A percentile compares a stretch with the other conserved stretches of the same genome.
phyloP scores from a whole-genome alignment of 2,329 filamentous ascomycete genomes.

The Pseudonectria foliicola region DNA sequence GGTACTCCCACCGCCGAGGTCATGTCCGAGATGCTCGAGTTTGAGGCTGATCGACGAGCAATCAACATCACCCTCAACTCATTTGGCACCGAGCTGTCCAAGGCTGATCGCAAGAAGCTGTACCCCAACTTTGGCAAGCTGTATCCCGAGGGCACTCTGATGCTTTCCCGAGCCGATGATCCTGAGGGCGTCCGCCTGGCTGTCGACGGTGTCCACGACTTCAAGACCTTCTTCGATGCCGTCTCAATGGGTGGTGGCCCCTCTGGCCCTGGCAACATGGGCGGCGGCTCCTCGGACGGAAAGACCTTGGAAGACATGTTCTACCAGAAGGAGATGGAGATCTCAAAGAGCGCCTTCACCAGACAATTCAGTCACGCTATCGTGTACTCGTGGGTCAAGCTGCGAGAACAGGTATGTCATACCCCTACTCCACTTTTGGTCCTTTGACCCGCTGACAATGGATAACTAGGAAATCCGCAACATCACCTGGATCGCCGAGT shows the following conservation, averaged over 20 bases:
- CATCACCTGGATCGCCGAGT: slow-evolving; percentile 99
- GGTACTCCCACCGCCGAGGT: slow-evolving; percentile 87
- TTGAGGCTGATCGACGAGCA: slow-evolving; percentile 90
- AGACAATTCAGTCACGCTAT: slow-evolving; percentile 92
- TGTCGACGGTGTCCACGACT: slow-evolving; percentile 87
- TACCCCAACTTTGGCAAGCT: slow-evolving; percentile 89
- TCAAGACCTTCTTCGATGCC: slow-evolving; percentile 93
- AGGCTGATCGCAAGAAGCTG: slow-evolving; percentile 89
- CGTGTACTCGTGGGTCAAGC: slow-evolving; percentile 95
- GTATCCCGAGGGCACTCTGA: slow-evolving; percentile 88
- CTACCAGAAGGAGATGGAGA: slow-evolving; percentile 99
- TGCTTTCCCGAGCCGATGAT: slow-evolving; percentile 92
- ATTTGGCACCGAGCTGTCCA: slow-evolving; percentile 91
- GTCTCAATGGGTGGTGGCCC: slow-evolving; percentile 69
- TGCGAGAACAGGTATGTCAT: slow-evolving; percentile 80
- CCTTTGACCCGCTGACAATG: slow-evolving; percentile 22
- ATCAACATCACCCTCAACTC: slow-evolving; percentile 99
- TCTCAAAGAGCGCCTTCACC: slow-evolving; percentile 91
- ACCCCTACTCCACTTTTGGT: slow-evolving; percentile 1
- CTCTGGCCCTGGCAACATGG: slow-evolving; percentile 75
- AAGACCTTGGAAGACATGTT: slow-evolving; percentile 96
- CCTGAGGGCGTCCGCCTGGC: slow-evolving; percentile 88
- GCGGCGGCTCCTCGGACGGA: slow-evolving; percentile 69
- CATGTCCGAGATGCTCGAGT: slow-evolving; percentile 93
- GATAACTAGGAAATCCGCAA: slow-evolving; percentile 83